These are phyloP conservation scores for Syncephalastrum racemosum DNA, from an alignment of 371 early-diverging fungal genomes.

Conservation along the genomic window DNA sequence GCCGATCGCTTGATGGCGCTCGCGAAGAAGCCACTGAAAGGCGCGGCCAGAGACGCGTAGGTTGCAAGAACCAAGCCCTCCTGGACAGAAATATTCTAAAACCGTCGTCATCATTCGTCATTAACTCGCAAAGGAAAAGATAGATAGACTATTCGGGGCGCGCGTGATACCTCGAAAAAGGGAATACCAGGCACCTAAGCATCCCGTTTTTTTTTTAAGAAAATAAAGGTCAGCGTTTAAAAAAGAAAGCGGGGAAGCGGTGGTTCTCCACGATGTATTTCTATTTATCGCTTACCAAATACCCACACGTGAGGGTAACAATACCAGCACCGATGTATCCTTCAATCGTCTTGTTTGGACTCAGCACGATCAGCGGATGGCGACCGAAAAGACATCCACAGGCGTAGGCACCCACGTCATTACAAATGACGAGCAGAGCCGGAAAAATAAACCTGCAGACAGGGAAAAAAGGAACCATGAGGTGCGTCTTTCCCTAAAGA, in stretches of 20 bases:
- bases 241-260: too few species aligned
- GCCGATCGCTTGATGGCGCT: slow-evolving; percentile 32
- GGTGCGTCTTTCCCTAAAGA: background rate
- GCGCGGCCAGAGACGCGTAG: slow-evolving; percentile 24
- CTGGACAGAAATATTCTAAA: background rate
- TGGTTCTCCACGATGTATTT: too few species aligned
- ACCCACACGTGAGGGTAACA: slow-evolving; percentile 20
- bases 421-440: slow-evolving; percentile 21
- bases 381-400: slow-evolving; percentile 21
- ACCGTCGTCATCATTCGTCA: too few species aligned
- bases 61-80: slow-evolving; percentile 18
- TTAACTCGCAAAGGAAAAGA: background rate
- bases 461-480: background rate
- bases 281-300: slow-evolving; percentile 8
- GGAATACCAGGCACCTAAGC: background rate
- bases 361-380: slow-evolving; percentile 11
- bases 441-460: slow-evolving; percentile 29
- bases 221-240: too few species aligned
- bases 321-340: slow-evolving; percentile 30
- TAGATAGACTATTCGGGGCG: background rate
- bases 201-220: background rate
- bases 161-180: too few species aligned
- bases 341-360: slow-evolving; percentile 36
- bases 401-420: slow-evolving; percentile 32
- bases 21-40: slow-evolving; percentile 30